A percentile compares a stretch with the other conserved stretches of the same genome.
Evolutionary conservation across 1,284 basidiomycete species (phyloP).

Genomic region (Ceratobasidium sp.): DNA sequence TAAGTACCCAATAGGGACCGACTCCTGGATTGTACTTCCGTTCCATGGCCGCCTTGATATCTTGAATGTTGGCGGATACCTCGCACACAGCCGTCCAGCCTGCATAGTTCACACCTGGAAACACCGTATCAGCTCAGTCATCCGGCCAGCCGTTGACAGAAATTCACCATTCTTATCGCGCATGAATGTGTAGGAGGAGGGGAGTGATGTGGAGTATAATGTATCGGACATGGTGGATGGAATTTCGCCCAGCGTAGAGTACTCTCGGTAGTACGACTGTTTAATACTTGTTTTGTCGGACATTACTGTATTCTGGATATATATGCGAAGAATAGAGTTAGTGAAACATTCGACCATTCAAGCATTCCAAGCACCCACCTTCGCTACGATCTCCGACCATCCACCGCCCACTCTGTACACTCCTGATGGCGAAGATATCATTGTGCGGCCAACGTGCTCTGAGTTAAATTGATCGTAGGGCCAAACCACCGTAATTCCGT

Average conservation of each 20-base stretch:
- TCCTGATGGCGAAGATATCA: neutral
- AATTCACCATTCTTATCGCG: neutral
- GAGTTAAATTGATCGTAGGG: neutral
- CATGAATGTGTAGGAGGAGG: neutral
- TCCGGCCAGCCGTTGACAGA: too few relatives aligned
- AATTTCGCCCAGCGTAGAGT: neutral
- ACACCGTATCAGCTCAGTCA: too few relatives aligned
- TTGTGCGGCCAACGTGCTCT: neutral
- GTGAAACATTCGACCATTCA: neutral
- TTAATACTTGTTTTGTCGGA: neutral
- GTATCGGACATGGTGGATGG: too few relatives aligned
- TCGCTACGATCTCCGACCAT: slow-evolving; percentile 16
- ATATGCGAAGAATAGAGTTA: neutral
- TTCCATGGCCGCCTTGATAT: neutral
- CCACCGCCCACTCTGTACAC: neutral
- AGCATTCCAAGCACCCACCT: slow-evolving; percentile 7
- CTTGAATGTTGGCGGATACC: neutral
- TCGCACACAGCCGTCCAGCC: neutral
- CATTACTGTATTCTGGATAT: neutral
- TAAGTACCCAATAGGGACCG: neutral
- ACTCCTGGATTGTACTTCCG: neutral
- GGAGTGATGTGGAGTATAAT: neutral
- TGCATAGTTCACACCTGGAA: too few relatives aligned
- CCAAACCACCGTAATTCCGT: neutral
- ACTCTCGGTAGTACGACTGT: neutral